phyloP scores from a whole-genome alignment of 1,284 basidiomycete genomes.

The Apiotrichum mycotoxinovorans region DNA sequence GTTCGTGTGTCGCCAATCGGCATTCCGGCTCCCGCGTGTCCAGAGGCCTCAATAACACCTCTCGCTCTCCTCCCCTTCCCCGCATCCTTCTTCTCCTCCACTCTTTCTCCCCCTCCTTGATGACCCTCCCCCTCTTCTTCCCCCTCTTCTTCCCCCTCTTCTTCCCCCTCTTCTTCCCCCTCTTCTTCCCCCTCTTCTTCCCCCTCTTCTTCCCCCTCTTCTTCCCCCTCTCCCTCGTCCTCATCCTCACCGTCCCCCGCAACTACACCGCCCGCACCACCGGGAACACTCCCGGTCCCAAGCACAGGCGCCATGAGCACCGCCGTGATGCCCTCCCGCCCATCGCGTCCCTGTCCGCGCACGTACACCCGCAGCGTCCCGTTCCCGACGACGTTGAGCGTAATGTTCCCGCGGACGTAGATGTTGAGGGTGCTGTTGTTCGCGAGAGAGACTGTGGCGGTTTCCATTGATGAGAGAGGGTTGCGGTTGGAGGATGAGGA shows the following conservation, averaged over 20 bases:
- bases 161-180: too few relatives aligned
- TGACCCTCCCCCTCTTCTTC: slow-evolving; percentile 24
- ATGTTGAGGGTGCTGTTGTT: background rate
- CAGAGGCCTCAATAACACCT: too few relatives aligned
- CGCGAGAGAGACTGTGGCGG: background rate
- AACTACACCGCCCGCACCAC: too few relatives aligned
- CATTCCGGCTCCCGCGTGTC: too few relatives aligned
- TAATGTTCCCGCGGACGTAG: background rate
- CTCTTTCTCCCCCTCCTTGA: slow-evolving; percentile 32
- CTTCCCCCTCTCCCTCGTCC: slow-evolving; percentile 8
- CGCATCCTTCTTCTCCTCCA: too few relatives aligned
- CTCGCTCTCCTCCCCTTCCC: too few relatives aligned
- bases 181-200: slow-evolving; percentile 12
- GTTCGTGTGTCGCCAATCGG: too few relatives aligned
- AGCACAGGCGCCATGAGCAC: background rate
- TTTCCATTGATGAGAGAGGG: background rate
- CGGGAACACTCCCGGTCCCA: too few relatives aligned
- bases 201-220: slow-evolving; percentile 14
- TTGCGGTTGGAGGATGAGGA: background rate
- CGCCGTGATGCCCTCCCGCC: background rate
- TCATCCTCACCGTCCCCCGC: slow-evolving; percentile 1
- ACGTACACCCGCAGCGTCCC: background rate
- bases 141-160: slow-evolving; percentile 25
- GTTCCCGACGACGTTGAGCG: background rate
- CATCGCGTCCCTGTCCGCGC: too few relatives aligned